Conservation (phyloP, 257 asterid genomes). For the Asclepias syriaca region DNA sequence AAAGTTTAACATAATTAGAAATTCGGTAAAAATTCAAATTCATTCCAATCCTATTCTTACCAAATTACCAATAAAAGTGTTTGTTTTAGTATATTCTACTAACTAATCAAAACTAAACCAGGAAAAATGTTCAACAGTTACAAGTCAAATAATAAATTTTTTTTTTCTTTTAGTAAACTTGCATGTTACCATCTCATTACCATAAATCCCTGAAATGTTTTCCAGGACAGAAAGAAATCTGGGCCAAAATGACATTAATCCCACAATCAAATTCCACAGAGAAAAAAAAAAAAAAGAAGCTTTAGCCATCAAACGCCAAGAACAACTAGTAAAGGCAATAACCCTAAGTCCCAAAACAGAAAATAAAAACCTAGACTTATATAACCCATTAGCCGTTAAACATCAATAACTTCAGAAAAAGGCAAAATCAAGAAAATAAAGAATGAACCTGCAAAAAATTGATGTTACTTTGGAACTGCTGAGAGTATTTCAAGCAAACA, state of each 20-base stretch:
- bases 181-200: neutral
- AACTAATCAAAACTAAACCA: neutral
- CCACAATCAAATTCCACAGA: neutral
- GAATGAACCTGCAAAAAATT: constrained; percentile 7
- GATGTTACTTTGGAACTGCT: neutral
- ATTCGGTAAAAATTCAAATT: neutral
- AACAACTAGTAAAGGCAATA: neutral
- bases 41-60: neutral
- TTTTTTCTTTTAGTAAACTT: no score
- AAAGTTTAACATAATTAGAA: neutral
- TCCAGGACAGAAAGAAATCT: neutral
- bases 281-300: neutral
- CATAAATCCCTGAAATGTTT: neutral
- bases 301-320: neutral
- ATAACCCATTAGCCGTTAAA: neutral
- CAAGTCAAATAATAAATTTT: no score
- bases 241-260: constrained; percentile 1
- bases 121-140: no score
- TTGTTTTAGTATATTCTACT: neutral
- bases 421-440: neutral
- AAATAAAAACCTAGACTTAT: neutral
- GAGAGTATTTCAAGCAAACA: neutral
- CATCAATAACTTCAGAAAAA: neutral
- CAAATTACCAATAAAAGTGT: neutral
- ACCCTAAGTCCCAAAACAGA: neutral